Percentiles rank a stretch among this genome's conserved stretches.
Evolutionary conservation across 2,329 filamentous ascomycete species (phyloP).

Genomic region (Sporothrix mexicana): DNA sequence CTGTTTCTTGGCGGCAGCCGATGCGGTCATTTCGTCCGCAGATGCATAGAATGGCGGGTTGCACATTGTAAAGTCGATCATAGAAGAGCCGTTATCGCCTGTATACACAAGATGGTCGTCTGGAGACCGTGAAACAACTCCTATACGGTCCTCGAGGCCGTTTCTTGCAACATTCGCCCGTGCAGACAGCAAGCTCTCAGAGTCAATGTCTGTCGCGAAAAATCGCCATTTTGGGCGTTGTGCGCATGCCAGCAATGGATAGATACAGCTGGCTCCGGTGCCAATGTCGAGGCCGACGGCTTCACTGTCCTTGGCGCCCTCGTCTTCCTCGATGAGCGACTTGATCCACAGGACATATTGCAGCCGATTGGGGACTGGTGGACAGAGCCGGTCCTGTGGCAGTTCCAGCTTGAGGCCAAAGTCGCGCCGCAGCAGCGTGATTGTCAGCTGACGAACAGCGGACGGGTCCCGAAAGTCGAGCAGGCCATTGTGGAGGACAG

Average conservation of each 20-base stretch:
- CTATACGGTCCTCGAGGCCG: slow-evolving; percentile 66
- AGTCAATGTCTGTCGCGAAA: slow-evolving; percentile 78
- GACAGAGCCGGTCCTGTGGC: slow-evolving; percentile 81
- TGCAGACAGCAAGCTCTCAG: slow-evolving; percentile 70
- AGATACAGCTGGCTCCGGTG: slow-evolving; percentile 90
- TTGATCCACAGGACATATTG: slow-evolving; percentile 94
- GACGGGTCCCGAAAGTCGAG: slow-evolving; percentile 82
- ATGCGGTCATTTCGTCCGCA: slow-evolving; percentile 67
- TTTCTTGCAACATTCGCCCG: slow-evolving; percentile 71
- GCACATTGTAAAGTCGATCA: slow-evolving; percentile 83
- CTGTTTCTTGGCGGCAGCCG: slow-evolving; percentile 68
- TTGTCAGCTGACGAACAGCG: slow-evolving; percentile 80
- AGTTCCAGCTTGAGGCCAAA: slow-evolving; percentile 75
- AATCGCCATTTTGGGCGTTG: slow-evolving; percentile 74
- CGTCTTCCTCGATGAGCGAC: slow-evolving; percentile 66
- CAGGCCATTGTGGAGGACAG: slow-evolving; percentile 52
- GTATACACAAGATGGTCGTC: slow-evolving; percentile 67
- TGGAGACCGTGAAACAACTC: slow-evolving; percentile 60
- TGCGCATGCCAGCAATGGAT: slow-evolving; percentile 78
- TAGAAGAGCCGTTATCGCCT: slow-evolving; percentile 49
- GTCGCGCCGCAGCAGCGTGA: slow-evolving; percentile 74
- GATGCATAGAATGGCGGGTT: slow-evolving; percentile 96
- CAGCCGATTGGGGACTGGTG: slow-evolving; percentile 77
- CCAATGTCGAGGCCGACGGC: slow-evolving; percentile 82
- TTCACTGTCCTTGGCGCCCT: slow-evolving; percentile 48